Base-by-base conservation (phyloP, 495 filamentous ascomycete species). In the Penicillium flavigenum region DNA sequence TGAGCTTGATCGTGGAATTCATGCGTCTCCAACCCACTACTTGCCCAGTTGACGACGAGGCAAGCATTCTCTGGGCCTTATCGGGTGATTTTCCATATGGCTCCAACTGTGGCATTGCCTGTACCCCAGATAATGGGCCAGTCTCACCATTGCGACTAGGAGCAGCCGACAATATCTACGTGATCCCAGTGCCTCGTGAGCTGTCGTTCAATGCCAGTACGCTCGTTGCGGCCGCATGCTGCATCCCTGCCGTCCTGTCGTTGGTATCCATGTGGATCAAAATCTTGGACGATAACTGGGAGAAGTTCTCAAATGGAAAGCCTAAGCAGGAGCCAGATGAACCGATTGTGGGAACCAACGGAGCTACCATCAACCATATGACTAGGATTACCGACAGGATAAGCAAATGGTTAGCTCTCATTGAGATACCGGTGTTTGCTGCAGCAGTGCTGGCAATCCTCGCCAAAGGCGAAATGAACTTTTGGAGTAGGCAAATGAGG, bases 1-100 rank as follows among this genome's bases (percentile, higher is more conserved):
- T 86, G 10, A 80, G 81, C 53, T 69, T 86, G 57, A 77, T 77
- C 0, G 78, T 86, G 56, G 82, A 85, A 55, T 86, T 86, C 61
- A 83, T 82, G 62, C 77, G 83, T 22, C 65, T 66, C 17, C 54
- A 67, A 12, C 41, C 81, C 0, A 66, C 57, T 1, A 8, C 26
- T 19, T 85, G 83, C 57, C 62, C 64, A 5, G 46, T 54, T 12
- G 72, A 81, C 29, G 71, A 76, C 12, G 55, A 58, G 34, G 75
- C 75, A n/a, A 61, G 71, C 2, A 73, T 71, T 1, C 53, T 71
- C 8, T 70, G 72, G 34, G 43, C 58, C 31, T 39, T 59, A 44
- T 64, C 59, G 0, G 34, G 36, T 17, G 45, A 41, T 2, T 85
- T 85, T 43, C 62, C 17, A 0, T 68, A 65, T 42, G 54, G 41